phyloP scores from a whole-genome alignment of 805 yeast genomes.

The Tetrapisispora nanseiensis region DNA sequence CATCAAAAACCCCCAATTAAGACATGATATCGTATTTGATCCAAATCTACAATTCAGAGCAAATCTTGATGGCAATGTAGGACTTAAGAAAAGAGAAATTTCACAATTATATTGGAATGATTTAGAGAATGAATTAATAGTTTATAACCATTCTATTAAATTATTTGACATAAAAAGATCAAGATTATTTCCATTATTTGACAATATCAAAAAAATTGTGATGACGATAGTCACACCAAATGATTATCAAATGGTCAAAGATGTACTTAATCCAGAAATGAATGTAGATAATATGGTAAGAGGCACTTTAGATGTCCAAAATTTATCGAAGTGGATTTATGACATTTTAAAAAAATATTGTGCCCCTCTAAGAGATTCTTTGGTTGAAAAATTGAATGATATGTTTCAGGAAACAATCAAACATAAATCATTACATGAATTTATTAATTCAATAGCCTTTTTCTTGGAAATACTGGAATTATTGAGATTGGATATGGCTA shows the following conservation, averaged over 20 bases:
- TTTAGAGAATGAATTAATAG: constrained; percentile 56
- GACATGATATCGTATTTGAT: constrained; percentile 89
- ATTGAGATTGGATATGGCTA: constrained; percentile 93
- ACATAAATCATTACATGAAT: constrained; percentile 36
- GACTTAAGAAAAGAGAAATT: constrained; percentile 60
- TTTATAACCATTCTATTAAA: constrained; percentile 27
- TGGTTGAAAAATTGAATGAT: constrained; percentile 73
- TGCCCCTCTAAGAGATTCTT: constrained; percentile 88
- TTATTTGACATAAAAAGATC: constrained; percentile 27
- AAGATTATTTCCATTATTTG: constrained; percentile 58
- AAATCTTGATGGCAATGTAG: constrained; percentile 82
- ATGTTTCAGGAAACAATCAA: constrained; percentile 38
- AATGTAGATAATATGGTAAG: constrained; percentile 63
- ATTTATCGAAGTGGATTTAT: constrained; percentile 64
- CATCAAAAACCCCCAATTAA: constrained; percentile 78
- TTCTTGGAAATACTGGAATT: constrained; percentile 80
- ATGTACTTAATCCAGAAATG: constrained; percentile 69
- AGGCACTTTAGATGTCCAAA: constrained; percentile 62
- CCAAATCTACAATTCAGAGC: constrained; percentile 88
- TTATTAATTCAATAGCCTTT: constrained; percentile 68
- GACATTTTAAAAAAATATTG: constrained; percentile 76
- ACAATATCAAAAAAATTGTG: constrained; percentile 65
- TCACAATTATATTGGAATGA: constrained; percentile 81
- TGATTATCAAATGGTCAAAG: constrained; percentile 56
- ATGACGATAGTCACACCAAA: constrained; percentile 66